These are phyloP conservation scores for Phialemoniopsis sp. DNA, from an alignment of 2,329 filamentous ascomycete species.

Conservation along the genomic window DNA sequence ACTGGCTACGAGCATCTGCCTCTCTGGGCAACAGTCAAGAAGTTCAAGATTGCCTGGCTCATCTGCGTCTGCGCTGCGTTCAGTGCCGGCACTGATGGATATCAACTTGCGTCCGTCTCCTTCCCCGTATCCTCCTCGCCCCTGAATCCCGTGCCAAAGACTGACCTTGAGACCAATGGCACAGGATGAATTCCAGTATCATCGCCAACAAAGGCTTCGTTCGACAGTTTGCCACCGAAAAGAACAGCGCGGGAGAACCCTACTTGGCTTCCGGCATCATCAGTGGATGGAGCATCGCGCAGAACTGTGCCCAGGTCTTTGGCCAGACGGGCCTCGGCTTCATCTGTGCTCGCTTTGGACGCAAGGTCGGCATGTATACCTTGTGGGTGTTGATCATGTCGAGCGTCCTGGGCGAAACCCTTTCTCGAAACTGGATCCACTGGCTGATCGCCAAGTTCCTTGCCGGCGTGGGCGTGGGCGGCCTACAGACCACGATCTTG, in stretches of 20 bases:
- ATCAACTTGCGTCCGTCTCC: too few relatives aligned
- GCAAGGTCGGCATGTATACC: constrained; percentile 23
- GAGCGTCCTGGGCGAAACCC: constrained; percentile 30
- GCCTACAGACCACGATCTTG: constrained; percentile 34
- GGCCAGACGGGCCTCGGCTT: constrained; percentile 25
- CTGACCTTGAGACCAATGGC: too few relatives aligned
- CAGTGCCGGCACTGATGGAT: too few relatives aligned
- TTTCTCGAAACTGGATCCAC: constrained; percentile 29
- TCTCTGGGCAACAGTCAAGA: too few relatives aligned
- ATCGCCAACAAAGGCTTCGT: constrained; percentile 34
- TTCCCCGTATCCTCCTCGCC: too few relatives aligned
- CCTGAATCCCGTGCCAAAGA: too few relatives aligned
- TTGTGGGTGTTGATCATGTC: constrained; percentile 23
- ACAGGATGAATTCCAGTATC: constrained; percentile 28
- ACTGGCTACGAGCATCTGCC: too few relatives aligned
- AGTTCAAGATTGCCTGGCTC: too few relatives aligned
- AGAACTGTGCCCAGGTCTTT: constrained; percentile 31
- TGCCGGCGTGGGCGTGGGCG: constrained; percentile 33
- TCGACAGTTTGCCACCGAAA: constrained; percentile 22
- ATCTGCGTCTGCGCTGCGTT: too few relatives aligned
- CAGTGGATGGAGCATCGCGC: constrained; percentile 30
- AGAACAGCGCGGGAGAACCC: constrained; percentile 15
- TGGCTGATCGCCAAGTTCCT: constrained; percentile 31
- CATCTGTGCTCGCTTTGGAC: constrained; percentile 19
- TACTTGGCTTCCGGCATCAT: constrained; percentile 27